Evolutionary conservation across 2,329 filamentous ascomycete genomes (phyloP), one percentile per base, ranked within the genome.

Genomic region (Penicillium sp.): DNA sequence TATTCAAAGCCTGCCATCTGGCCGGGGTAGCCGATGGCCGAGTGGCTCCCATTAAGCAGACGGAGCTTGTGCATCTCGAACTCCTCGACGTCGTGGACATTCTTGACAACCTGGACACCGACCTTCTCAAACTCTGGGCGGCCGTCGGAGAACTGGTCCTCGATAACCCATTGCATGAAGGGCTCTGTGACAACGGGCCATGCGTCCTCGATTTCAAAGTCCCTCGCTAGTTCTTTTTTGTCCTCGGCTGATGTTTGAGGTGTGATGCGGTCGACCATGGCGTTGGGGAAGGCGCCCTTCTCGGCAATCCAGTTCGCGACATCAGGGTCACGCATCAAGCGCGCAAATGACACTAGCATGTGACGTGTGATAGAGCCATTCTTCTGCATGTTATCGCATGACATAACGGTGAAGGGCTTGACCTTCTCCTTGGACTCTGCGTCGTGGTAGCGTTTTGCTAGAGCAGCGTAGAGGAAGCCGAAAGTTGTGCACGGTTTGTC

Each of bases 1-100:
- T 78, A 77, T 58, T 72, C 66, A 67, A 77, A 78, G 52, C 76
- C 76, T 1, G 75, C 74, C 37, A 78, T 66, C 53, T 75, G 72
- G 39, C 74, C 76, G 0, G 74, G 68, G 65, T 78, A 78, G 15
- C 73, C 73, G 48, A 78, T 69, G 48, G 76, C 74, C 0, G 75
- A 76, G 70, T 78, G 76, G 45, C 70, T 73, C 52, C 72, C 76
- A 60, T 78, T 78, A 51, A 78, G 73, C 48, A 78, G 70, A 17
- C 76, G 75, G 33, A 78, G 73, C 69, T 78, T 78, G 70, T 78
- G 75, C 69, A 74, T 77, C 70, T 78, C 76, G 54, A 77, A 78
- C 60, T 76, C 64, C 65, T 78, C 76, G 26, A 78, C 76, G 13
- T 73, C 70, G 57, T 75, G 68, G n/a, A 77, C 74, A 46, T 76